Percentiles rank a stretch among this genome's conserved stretches.
These are phyloP conservation scores for Naganishia onofrii DNA, from an alignment of 768 basidiomycete species.

Conservation along the genomic window DNA sequence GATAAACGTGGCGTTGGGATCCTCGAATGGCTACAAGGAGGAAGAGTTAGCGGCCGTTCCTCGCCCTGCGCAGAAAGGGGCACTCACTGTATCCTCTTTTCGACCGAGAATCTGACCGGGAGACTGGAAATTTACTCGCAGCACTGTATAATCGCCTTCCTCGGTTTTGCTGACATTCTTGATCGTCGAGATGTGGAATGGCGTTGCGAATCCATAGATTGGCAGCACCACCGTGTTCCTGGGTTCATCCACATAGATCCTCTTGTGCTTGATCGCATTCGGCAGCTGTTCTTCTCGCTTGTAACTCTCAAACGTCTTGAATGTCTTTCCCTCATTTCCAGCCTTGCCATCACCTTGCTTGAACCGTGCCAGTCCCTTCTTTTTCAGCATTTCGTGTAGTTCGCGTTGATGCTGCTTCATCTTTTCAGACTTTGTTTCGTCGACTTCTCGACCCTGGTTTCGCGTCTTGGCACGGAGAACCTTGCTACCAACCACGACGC, in stretches of 20 bases:
- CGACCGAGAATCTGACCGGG: slow-evolving; percentile 96
- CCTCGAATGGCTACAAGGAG: slow-evolving; percentile 63
- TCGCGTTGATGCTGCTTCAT: slow-evolving; percentile 84
- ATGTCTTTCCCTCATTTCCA: slow-evolving; percentile 84
- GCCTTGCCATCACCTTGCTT: slow-evolving; percentile 70
- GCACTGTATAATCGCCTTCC: slow-evolving; percentile 88
- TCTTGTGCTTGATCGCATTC: slow-evolving; percentile 70
- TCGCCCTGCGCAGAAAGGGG: neutral
- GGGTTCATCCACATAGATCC: slow-evolving; percentile 86
- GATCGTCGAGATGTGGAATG: slow-evolving; percentile 97
- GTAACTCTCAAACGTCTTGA: slow-evolving; percentile 96
- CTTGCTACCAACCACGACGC: slow-evolving; percentile 68
- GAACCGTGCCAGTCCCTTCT: slow-evolving; percentile 75
- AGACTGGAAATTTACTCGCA: slow-evolving; percentile 97
- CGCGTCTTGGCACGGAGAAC: slow-evolving; percentile 87
- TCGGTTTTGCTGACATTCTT: slow-evolving; percentile 98
- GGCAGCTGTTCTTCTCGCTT: slow-evolving; percentile 90
- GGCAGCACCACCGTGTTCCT: slow-evolving; percentile 85
- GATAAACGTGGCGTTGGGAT: slow-evolving; percentile 92
- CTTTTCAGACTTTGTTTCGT: slow-evolving; percentile 71
- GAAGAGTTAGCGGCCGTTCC: neutral
- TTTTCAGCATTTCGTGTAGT: slow-evolving; percentile 71
- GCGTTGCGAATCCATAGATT: slow-evolving; percentile 90
- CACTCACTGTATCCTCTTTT: slow-evolving; percentile 88
- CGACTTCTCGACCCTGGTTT: slow-evolving; percentile 77